Evolutionary conservation across 1,284 basidiomycete species (phyloP).

Genomic region (Testicularia cyperi): DNA sequence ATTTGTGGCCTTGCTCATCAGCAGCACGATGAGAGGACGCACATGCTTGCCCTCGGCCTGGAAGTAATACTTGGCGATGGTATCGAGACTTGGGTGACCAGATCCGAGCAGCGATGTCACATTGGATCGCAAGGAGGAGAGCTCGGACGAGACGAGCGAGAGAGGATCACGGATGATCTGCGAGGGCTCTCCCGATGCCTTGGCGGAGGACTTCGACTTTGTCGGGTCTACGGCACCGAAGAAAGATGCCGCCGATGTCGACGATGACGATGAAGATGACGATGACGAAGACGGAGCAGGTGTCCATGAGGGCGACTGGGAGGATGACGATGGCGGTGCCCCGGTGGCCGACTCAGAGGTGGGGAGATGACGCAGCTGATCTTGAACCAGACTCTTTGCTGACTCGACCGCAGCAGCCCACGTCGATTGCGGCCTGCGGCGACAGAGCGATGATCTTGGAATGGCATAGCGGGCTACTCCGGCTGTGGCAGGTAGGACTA

Average conservation of each 20-base stretch:
- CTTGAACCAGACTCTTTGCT: constrained; percentile 12
- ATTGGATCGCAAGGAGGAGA: constrained; percentile 73
- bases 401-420: constrained; percentile 33
- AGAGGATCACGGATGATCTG: constrained; percentile 46
- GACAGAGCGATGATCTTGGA: too few relatives aligned
- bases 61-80: constrained; percentile 92
- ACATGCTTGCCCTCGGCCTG: constrained; percentile 74
- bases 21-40: constrained; percentile 82
- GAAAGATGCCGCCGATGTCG: constrained; percentile 20
- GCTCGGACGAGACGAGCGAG: constrained; percentile 63
- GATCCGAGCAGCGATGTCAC: constrained; percentile 81
- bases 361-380: background rate
- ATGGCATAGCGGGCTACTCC: too few relatives aligned
- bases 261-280: constrained; percentile 3
- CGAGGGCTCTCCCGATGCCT: constrained; percentile 1
- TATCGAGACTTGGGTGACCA: constrained; percentile 80
- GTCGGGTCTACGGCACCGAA: constrained; percentile 18
- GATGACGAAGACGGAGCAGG: constrained; percentile 3
- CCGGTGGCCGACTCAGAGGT: background rate
- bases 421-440: constrained; percentile 14
- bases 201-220: background rate
- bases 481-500: too few relatives aligned
- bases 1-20: constrained; percentile 89
- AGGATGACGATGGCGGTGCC: background rate
- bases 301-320: constrained; percentile 9